Base-by-base conservation (phyloP, 108 stramenopile species). In the Cyclotella sp. region DNA sequence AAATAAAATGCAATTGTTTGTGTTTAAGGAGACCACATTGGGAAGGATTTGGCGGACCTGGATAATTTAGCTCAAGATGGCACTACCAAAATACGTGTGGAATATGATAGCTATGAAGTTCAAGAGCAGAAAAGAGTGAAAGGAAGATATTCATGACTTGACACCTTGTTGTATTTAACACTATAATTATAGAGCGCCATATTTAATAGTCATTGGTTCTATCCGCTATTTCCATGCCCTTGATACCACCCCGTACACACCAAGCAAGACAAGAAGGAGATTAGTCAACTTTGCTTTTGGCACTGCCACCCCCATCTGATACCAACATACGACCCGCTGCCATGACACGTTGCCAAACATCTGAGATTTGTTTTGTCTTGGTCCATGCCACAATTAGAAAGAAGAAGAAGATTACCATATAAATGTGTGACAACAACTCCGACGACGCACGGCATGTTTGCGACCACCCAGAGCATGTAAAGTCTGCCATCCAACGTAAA, bases 371-470 rank as follows among this genome's bases (percentile, higher is more conserved):
- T 58, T 95, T 79, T 3, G 88, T 85, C 65, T 92, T 95, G 13
- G 95, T 92, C 26, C 84, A 79, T 3, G 81, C 91, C n/a, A 97
- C 84, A 63, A 94, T 94, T 34, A 95, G 27, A 63, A 95, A 59
- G 80, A 97, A 94, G 60, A 87, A 85, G 73, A 92, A 76, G 14
- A 93, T 90, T 34, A 93, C 92, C 42, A 89, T 84, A 45, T 90
- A 93, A 46, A 93, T 64, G 69, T 95, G 94, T 12, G 91, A 90
- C 28, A 97, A 77, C 16, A 92, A 63, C 60, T 95, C 96, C 1
- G 90, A 91, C 41, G 79, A 79, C 11, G 86, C 88, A 29, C 82
- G 58, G 78, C 97, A 97, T 16, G 87, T 86, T 65, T 83, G 81
- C 7, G 85, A 86, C 84, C 90, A 91, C 21, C 72, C 57, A 24